phyloP scores from a whole-genome alignment of 148 eudicot species.

The Camellia lanceoleosa region DNA sequence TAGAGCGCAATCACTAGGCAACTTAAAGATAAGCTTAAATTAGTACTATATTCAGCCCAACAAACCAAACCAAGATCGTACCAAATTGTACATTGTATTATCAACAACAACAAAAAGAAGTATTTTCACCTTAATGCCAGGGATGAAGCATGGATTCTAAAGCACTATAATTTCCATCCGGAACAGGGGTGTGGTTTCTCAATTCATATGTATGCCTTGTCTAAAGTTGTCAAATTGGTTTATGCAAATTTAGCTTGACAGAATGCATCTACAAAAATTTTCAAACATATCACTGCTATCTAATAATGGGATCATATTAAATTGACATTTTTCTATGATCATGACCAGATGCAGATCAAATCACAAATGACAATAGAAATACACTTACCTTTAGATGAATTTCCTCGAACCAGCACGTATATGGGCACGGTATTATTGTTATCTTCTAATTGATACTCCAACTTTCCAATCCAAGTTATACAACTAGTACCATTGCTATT shows the following conservation, averaged over 20 bases:
- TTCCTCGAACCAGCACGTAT: conserved; percentile 12
- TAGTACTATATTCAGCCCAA: no score
- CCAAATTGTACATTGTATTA: no score
- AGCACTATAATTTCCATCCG: not conserved
- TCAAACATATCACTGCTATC: no score
- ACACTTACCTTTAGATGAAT: conserved; percentile 14
- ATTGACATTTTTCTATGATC: no score
- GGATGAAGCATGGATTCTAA: not conserved
- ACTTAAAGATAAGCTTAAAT: no score
- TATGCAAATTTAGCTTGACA: no score
- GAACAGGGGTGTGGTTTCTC: not conserved
- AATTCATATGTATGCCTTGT: not conserved
- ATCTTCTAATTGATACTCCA: not conserved
- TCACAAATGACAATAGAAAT: not conserved
- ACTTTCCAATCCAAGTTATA: not conserved
- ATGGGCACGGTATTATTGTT: not conserved
- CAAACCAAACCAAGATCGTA: no score
- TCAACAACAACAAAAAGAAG: no score
- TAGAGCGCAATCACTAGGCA: no score
- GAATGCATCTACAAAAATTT: no score
- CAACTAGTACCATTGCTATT: conserved; percentile 6
- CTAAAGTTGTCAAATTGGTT: no score
- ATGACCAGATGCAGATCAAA: not conserved
- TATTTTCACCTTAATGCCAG: not conserved
- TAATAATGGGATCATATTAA: no score